Conservation (phyloP, 805 yeast species). For the Candida taoyuanica region DNA sequence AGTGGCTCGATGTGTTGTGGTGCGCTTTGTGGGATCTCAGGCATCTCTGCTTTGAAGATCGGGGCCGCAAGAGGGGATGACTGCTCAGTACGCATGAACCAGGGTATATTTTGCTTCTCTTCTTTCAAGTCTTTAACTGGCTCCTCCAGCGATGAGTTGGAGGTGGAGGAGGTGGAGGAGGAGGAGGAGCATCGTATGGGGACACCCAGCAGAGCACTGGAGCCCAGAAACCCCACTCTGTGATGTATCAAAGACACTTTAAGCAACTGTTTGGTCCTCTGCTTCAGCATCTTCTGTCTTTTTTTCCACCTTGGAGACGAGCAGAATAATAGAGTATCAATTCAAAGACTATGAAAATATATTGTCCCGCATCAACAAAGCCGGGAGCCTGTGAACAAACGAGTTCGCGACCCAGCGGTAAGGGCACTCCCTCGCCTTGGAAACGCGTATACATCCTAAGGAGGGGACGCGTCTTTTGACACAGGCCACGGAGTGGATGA, state of each 20-base stretch:
- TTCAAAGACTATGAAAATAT: not conserved
- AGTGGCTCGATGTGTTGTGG: slow-evolving; percentile 49
- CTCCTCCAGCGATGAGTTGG: not conserved
- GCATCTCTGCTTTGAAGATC: slow-evolving; percentile 37
- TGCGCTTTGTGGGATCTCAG: slow-evolving; percentile 53
- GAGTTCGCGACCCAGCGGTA: not conserved
- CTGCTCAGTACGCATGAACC: slow-evolving; percentile 53
- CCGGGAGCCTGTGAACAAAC: not conserved
- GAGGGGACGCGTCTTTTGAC: not conserved
- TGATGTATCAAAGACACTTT: no score
- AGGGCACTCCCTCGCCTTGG: not conserved
- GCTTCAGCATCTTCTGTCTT: no score
- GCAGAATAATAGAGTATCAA: not conserved
- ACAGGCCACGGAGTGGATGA: no score
- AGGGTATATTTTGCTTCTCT: slow-evolving; percentile 36
- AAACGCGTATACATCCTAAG: no score
- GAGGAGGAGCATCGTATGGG: no score
- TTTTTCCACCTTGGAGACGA: no score
- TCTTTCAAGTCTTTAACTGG: not conserved
- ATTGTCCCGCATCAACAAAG: no score
- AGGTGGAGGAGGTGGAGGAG: not conserved
- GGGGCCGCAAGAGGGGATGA: slow-evolving; percentile 33
- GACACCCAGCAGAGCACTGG: not conserved
- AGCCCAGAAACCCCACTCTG: no score
- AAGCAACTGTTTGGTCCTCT: no score